Conservation (phyloP, 345 rosid species). For the Clausena lansium region DNA sequence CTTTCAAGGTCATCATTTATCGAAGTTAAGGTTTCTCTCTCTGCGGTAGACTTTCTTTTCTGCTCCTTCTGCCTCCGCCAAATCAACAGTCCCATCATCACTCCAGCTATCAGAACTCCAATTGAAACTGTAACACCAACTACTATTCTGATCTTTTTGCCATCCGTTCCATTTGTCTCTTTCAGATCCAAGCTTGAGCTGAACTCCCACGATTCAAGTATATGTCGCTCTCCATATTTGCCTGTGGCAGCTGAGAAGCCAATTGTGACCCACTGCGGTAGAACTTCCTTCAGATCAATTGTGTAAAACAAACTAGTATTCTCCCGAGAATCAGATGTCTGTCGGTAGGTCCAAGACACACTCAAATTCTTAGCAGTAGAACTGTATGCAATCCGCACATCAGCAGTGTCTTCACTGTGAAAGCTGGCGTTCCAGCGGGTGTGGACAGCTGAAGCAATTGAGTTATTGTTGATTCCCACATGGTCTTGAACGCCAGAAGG, state of each 20-base stretch:
- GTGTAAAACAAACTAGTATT: conserved; percentile 27
- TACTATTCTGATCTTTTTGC: background rate
- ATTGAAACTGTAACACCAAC: conserved; percentile 19
- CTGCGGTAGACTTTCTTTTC: background rate
- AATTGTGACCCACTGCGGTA: conserved; percentile 36
- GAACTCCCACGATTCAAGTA: conserved; percentile 41
- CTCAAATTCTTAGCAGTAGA: conserved; percentile 27
- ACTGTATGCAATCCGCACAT: conserved; percentile 35
- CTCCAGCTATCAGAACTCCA: conserved; percentile 6
- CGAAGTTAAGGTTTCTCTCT: conserved; percentile 6
- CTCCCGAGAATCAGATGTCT: conserved; percentile 5
- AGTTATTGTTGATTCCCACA: conserved; percentile 45
- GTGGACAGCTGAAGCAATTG: conserved; percentile 24
- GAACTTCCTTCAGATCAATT: conserved; percentile 24
- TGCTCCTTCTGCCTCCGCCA: conserved; percentile 1
- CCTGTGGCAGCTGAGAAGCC: conserved; percentile 46
- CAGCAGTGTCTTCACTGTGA: conserved; percentile 31
- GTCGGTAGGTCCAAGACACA: conserved; percentile 32
- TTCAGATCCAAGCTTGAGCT: conserved; percentile 24
- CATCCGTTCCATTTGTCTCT: background rate
- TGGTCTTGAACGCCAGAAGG: conserved; percentile 20
- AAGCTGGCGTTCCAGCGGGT: conserved; percentile 40
- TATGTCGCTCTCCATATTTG: background rate
- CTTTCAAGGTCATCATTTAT: conserved; percentile 40
- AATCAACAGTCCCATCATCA: background rate